Percentiles rank a stretch among this genome's conserved stretches.
These are phyloP conservation scores for Flagelloscypha sp. DNA, from an alignment of 768 basidiomycete species.

Conservation along the genomic window DNA sequence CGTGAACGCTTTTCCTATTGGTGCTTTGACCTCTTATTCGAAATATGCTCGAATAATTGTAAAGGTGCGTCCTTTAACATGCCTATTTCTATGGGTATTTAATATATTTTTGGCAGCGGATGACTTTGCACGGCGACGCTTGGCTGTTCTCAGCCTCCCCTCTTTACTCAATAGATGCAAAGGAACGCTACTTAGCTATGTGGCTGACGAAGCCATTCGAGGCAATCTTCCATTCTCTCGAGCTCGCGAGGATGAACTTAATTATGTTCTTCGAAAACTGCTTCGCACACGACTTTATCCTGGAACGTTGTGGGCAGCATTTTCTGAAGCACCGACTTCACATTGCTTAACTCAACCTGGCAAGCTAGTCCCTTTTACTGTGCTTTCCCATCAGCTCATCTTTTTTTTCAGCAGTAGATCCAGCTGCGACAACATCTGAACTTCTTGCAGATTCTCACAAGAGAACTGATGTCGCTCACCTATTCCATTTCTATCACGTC, in stretches of 20 bases:
- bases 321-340: slow-evolving; percentile 55
- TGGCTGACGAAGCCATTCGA: slow-evolving; percentile 81
- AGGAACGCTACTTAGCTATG: slow-evolving; percentile 56
- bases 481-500: slow-evolving; percentile 81
- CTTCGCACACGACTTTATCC: slow-evolving; percentile 63
- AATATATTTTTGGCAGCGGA: slow-evolving; percentile 37
- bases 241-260: slow-evolving; percentile 79
- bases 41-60: slow-evolving; percentile 63
- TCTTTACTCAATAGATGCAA: slow-evolving; percentile 73
- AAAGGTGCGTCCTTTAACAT: slow-evolving; percentile 37
- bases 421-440: slow-evolving; percentile 36
- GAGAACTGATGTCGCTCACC: slow-evolving; percentile 70
- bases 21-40: slow-evolving; percentile 83
- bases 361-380: slow-evolving; percentile 21
- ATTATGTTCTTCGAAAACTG: slow-evolving; percentile 79
- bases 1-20: slow-evolving; percentile 87
- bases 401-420: slow-evolving; percentile 28
- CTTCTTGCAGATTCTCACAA: slow-evolving; percentile 65
- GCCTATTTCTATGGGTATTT: neutral
- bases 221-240: slow-evolving; percentile 83
- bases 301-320: slow-evolving; percentile 69
- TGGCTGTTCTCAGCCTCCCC: slow-evolving; percentile 68
- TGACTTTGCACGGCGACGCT: slow-evolving; percentile 48
- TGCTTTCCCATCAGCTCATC: slow-evolving; percentile 1
- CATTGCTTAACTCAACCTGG: slow-evolving; percentile 51